Evolutionary conservation across 2,329 filamentous ascomycete species (phyloP), one percentile per base, ranked within the genome.

Genomic region (Diplodia mutila): DNA sequence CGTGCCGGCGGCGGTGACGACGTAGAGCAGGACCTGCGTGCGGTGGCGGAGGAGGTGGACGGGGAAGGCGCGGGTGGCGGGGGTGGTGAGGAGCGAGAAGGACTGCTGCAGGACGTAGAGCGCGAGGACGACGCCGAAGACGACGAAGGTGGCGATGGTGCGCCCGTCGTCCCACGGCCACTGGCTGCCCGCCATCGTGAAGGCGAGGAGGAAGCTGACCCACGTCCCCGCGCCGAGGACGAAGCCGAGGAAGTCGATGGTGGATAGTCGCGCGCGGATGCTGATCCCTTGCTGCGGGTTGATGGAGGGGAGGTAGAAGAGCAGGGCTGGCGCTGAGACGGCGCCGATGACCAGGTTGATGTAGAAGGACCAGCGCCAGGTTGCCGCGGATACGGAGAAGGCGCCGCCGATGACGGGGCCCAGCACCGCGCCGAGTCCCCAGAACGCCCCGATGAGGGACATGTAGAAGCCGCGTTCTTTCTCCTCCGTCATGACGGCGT

Each of bases 131-230:
- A 84, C 73, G 0, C 77, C 83, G 18, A 80, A 81, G 1, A 83
- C 69, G 11, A 82, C 76, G 74, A 84, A 85, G 2, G 82, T 73
- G 0, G 75, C 77, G 49, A 87, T 86, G 21, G 79, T 79, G 0
- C 76, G 73, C 0, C 76, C 79, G 7, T 76, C 78, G 65, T 76
- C 71, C 85, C 85, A 88, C 0, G 77, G 70, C 65, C 81, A 88
- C 3, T 80, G 42, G 0, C 76, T 74, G 1, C 86, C 86, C 6
- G 83, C 85, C 52, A 87, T 85, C 63, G 78, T 79, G 67, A 87
- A 79, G 1, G 80, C 84, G 74, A 88, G 80, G 25, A 84, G 37
- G 42, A 83, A 70, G 8, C 75, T 74, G 1, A 78, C 72, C 48
- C 81, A 80, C 18, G 78, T 76, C 1, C 78, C 83, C 0, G 1